These are phyloP conservation scores for Forsythia suspensa DNA, from an alignment of 257 asterid genomes.

Conservation along the genomic window DNA sequence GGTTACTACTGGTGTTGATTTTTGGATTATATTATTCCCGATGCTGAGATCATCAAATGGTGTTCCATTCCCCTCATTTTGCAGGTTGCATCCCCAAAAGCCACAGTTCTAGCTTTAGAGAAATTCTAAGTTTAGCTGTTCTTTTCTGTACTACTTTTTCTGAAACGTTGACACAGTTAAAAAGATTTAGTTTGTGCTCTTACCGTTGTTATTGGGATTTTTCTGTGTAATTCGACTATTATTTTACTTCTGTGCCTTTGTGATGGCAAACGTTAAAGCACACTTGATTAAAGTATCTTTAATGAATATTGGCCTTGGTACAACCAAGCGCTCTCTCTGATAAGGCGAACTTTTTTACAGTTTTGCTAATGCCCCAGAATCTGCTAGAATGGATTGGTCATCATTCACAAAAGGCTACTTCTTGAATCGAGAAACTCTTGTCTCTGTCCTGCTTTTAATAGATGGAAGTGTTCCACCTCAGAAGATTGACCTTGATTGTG, in stretches of 20 bases:
- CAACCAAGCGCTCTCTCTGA: conserved; percentile 3
- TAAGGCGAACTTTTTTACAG: conserved; percentile 37
- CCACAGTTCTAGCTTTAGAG: not conserved
- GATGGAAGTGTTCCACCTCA: conserved; percentile 97
- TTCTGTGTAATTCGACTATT: not conserved
- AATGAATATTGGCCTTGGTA: not conserved
- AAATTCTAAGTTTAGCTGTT: not conserved
- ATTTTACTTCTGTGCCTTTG: not conserved
- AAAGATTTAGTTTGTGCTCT: not conserved
- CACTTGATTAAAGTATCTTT: not conserved
- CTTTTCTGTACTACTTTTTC: not conserved
- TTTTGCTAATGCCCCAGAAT: conserved; percentile 88
- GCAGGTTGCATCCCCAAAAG: not conserved
- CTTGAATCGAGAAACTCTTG: conserved; percentile 72
- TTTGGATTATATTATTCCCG: not conserved
- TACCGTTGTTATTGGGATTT: not conserved
- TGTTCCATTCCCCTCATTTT: not conserved
- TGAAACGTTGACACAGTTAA: not conserved
- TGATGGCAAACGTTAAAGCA: not conserved
- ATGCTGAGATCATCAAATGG: not conserved
- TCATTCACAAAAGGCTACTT: conserved; percentile 92
- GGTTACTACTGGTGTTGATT: not conserved
- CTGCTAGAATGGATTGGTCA: conserved; percentile 97
- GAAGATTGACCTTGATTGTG: conserved; percentile 94
- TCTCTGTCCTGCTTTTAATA: conserved; percentile 79